phyloP scores from a whole-genome alignment of 495 filamentous ascomycete genomes.

The Durotheca rogersii region DNA sequence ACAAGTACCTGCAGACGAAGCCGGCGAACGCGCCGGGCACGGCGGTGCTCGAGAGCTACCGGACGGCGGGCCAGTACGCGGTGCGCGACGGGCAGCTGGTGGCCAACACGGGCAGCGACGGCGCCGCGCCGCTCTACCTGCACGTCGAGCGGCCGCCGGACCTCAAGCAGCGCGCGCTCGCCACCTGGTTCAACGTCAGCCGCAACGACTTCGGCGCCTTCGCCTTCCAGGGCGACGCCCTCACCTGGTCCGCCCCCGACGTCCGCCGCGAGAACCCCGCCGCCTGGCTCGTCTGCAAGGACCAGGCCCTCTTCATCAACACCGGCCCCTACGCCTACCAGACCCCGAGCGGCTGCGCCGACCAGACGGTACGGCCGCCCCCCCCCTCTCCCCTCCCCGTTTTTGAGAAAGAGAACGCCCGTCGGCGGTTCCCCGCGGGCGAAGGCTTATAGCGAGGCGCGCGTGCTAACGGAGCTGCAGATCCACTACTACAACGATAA shows the following conservation, averaged over 20 bases:
- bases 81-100: constrained; percentile 58
- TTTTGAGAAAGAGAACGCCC: not conserved
- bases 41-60: constrained; percentile 54
- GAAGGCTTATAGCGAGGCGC: not conserved
- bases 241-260: constrained; percentile 53
- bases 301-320: constrained; percentile 58
- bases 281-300: constrained; percentile 59
- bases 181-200: constrained; percentile 51
- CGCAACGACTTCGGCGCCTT: constrained; percentile 60
- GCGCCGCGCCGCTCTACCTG: constrained; percentile 44
- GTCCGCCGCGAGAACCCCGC: constrained; percentile 55
- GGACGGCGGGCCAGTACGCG: constrained; percentile 62
- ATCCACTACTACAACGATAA: constrained; percentile 53
- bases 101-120: constrained; percentile 45
- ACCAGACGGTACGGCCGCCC: constrained; percentile 55
- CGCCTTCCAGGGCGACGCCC: constrained; percentile 56
- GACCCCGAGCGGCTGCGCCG: constrained; percentile 58
- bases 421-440: not conserved
- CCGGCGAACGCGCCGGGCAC: constrained; percentile 48
- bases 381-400: not conserved
- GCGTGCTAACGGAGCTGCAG: constrained; percentile 26
- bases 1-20: constrained; percentile 62
- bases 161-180: constrained; percentile 46
- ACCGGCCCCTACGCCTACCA: constrained; percentile 59
- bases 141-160: constrained; percentile 53